These are phyloP conservation scores for Erythrobasidium yunnanense DNA, from an alignment of 768 basidiomycete species.

Conservation along the genomic window DNA sequence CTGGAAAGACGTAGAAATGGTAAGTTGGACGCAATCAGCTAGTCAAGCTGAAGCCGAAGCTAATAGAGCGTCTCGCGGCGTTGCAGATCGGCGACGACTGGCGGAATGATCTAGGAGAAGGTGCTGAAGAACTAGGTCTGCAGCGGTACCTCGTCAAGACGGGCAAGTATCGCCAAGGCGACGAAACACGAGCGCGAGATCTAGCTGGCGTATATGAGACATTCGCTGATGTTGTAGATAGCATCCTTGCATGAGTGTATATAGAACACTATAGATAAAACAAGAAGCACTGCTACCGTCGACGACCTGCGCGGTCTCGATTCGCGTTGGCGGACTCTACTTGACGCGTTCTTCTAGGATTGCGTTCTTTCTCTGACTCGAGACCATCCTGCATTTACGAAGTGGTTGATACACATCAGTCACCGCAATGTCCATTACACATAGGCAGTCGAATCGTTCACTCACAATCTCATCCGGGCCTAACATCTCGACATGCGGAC, in stretches of 20 bases:
- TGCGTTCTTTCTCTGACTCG: slow-evolving; percentile 9
- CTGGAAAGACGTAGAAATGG: slow-evolving; percentile 30
- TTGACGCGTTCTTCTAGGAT: background rate
- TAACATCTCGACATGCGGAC: slow-evolving; percentile 74
- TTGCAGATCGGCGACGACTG: slow-evolving; percentile 58
- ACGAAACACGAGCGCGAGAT: slow-evolving; percentile 46
- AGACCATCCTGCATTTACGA: background rate
- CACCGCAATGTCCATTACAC: slow-evolving; percentile 68
- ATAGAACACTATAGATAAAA: background rate
- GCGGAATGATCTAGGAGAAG: slow-evolving; percentile 55
- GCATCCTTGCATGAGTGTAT: slow-evolving; percentile 41
- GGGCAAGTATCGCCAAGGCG: slow-evolving; percentile 58
- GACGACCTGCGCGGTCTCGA: slow-evolving; percentile 37
- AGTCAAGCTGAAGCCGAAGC: slow-evolving; percentile 40
- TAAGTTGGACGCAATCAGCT: slow-evolving; percentile 29
- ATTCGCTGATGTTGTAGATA: slow-evolving; percentile 53
- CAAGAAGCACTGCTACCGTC: background rate
- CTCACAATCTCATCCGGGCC: slow-evolving; percentile 71
- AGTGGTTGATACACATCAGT: background rate
- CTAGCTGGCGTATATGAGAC: slow-evolving; percentile 47
- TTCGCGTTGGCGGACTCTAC: background rate
- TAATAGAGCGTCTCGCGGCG: too few species aligned
- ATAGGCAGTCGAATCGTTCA: slow-evolving; percentile 55
- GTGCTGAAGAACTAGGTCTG: slow-evolving; percentile 53
- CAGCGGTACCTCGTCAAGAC: slow-evolving; percentile 60